These are phyloP conservation scores for Populus nigra DNA, from an alignment of 345 rosid genomes.

Conservation along the genomic window DNA sequence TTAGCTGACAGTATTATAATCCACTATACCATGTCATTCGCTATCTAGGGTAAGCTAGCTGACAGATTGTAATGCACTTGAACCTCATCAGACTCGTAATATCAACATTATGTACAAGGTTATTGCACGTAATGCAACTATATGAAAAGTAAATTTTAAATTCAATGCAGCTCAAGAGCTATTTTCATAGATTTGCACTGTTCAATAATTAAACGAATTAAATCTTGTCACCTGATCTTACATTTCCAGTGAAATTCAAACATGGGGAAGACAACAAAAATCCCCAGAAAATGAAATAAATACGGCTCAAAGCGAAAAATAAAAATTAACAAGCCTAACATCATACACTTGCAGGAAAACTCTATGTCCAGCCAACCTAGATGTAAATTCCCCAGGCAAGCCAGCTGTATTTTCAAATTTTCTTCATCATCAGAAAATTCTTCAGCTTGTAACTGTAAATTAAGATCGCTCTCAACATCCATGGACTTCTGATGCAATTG, in stretches of 20 bases:
- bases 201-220: not conserved
- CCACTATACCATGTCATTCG: too few species aligned
- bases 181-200: not conserved
- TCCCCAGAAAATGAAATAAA: slow-evolving; percentile 1
- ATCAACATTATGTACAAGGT: not conserved
- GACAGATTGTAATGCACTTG: not conserved
- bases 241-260: slow-evolving; percentile 1
- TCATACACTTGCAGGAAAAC: not conserved
- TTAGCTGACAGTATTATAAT: too few species aligned
- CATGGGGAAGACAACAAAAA: slow-evolving; percentile 5
- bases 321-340: too few species aligned
- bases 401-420: not conserved
- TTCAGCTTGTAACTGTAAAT: not conserved
- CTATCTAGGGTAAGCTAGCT: not conserved
- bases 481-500: not conserved
- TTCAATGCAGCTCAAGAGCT: not conserved
- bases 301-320: not conserved
- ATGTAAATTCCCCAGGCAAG: not conserved
- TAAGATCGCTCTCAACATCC: not conserved
- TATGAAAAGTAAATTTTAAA: too few species aligned
- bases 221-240: not conserved
- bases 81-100: not conserved
- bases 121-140: not conserved
- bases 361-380: not conserved
- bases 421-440: slow-evolving; percentile 8